Evolutionary conservation across 1,284 basidiomycete species (phyloP), one percentile per base, ranked within the genome.

Genomic region (Salmacisia buchloeana): DNA sequence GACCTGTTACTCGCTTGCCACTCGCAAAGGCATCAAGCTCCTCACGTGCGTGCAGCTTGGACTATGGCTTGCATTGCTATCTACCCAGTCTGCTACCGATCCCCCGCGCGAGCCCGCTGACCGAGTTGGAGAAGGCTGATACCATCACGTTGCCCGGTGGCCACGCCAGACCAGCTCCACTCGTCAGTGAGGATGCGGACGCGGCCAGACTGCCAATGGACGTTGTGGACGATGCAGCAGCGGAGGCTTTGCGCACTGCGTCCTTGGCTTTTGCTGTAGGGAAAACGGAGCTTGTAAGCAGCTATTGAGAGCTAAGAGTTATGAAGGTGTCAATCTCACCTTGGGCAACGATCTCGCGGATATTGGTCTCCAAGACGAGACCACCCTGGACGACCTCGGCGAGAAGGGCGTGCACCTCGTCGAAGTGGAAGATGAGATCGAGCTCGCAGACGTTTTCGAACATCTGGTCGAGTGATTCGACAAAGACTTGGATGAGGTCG

Each of bases 381-480:
- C 96, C 96, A 31, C 94, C 96, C 82, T 97, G 94, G 33, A 99
- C 91, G 57, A 98, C 88, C 81, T 98, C 94, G 36, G 89, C 85
- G 52, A 99, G 85, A 57, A 97, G 92, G 69, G 94, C 90, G 76
- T 98, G 93, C 6, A 92, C 92, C 91, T 92, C 73, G 80, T 98
- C 94, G 75, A 97, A 98, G 81, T 97, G 92, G 81, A 98, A 98
- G 63, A 98, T 94, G 29, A 99, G 84, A 80, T 99, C 96, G 52
- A 99, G 84, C 81, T 99, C 96, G 83, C 96, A 98, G 0, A 99
- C 96, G 75, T 97, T 97, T 83, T 97, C 93, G 77, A 98, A 99
- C 27, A 91, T 88, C 52, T 92, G 85, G 80, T 99, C 96, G 31
- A 99, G 84, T 0, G 91, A 89, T 82, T 99, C 96, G 56, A 99